Base-by-base conservation (phyloP, 352 stramenopile species). In the Globisporangium sylvaticum region DNA sequence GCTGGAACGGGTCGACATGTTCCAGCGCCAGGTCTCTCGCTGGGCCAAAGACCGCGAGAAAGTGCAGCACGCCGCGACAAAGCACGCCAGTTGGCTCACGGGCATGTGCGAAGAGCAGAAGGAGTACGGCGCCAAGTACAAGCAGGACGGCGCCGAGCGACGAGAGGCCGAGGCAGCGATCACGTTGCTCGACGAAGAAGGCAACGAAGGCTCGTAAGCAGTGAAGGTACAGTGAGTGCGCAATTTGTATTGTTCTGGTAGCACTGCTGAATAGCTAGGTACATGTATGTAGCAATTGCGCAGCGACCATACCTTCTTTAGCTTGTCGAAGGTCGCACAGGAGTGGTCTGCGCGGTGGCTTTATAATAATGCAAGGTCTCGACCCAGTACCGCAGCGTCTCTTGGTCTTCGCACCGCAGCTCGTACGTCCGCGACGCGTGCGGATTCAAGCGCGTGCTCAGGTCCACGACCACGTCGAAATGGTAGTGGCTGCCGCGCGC, bases 361-460 rank as follows among this genome's bases (percentile, higher is more conserved):
- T 83, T 83, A 68, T 88, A 92, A 56, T 82, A 83, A 48, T 92
- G 73, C 58, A 92, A 64, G 22, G 80, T 89, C 54, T 90, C 79
- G 20, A 92, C 81, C 83, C 83, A 92, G 50, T 89, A 83, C 18
- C 79, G 75, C 62, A 90, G 58, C 22, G 69, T 72, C 22, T 88
- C 70, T 48, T 88, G 77, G 52, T 83, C 74, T 18, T 86, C 76
- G 50, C 81, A 86, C 1, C 83, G 81, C 37, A 92, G 67, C 60
- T 92, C 81, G 62, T 90, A 92, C n/a, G 78, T 90, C 22, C 83
- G 80, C 1, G 78, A 75, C 2, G 77, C 81, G 48, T 83, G 75
- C 25, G 81, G 81, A 54, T 90, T 89, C 25, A 81, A 53, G 3
- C 76, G 76, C 44, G 83, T 92, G 58, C 83, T 85, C 50, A 90